Percentiles rank a stretch among this genome's conserved stretches.
Evolutionary conservation across 225 moss, liverwort and hornwort genomes (phyloP).

Genomic region (Physcomitrium patens): DNA sequence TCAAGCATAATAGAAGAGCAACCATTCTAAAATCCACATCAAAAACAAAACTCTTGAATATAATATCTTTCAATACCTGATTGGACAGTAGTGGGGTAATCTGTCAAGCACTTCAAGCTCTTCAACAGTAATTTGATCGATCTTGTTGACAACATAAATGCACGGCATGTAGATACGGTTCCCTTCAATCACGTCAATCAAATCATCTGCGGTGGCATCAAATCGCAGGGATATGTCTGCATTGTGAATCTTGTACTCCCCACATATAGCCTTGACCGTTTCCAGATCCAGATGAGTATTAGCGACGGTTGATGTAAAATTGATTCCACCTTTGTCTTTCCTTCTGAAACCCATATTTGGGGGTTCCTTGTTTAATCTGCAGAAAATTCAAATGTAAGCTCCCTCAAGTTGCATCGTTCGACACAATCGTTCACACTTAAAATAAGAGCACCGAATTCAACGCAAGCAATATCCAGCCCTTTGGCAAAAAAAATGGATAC

Average conservation of each 20-base stretch:
- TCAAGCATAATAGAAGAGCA: not conserved
- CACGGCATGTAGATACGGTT: slow-evolving; percentile 97
- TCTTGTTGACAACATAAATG: slow-evolving; percentile 93
- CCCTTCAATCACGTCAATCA: slow-evolving; percentile 92
- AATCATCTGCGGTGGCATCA: slow-evolving; percentile 93
- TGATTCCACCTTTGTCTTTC: slow-evolving; percentile 95
- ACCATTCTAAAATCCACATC: not conserved
- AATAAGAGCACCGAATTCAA: not conserved
- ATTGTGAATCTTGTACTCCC: slow-evolving; percentile 94
- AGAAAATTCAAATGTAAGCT: slow-evolving; percentile 9
- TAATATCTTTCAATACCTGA: slow-evolving; percentile 45
- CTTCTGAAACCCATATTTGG: slow-evolving; percentile 87
- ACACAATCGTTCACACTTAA: not conserved
- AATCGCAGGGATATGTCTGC: slow-evolving; percentile 85
- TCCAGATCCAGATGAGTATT: slow-evolving; percentile 83
- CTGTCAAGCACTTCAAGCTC: slow-evolving; percentile 89
- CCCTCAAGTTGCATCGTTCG: slow-evolving; percentile 4
- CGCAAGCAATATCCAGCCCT: not conserved
- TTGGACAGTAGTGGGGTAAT: slow-evolving; percentile 94
- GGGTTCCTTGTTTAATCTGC: slow-evolving; percentile 72
- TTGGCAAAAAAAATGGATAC: not conserved
- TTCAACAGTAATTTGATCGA: slow-evolving; percentile 89
- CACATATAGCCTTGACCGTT: slow-evolving; percentile 93
- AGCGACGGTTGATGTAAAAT: slow-evolving; percentile 80
- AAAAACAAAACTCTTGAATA: not conserved